Conservation (phyloP, 352 stramenopile species). For the Globisporangium okanoganense region DNA sequence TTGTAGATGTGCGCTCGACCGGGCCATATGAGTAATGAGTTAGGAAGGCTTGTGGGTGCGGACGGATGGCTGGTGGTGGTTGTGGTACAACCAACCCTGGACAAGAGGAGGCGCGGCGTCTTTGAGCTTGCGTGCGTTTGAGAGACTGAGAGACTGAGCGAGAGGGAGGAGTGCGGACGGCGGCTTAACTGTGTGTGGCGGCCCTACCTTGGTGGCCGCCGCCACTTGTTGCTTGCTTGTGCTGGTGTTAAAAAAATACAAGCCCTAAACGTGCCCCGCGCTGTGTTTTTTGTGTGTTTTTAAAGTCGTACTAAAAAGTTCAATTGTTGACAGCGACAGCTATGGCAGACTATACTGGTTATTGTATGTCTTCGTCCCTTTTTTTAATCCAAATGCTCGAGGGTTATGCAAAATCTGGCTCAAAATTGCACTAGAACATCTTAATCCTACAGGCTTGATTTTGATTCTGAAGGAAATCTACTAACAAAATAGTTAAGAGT, state of each 20-base stretch:
- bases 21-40: constrained; percentile 7
- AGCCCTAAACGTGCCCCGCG: constrained; percentile 1
- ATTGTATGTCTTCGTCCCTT: no score
- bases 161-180: no score
- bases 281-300: constrained; percentile 15
- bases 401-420: no score
- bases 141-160: background rate
- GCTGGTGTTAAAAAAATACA: constrained; percentile 14
- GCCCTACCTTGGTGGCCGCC: background rate
- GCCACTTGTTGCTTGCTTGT: no score
- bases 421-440: no score
- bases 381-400: no score
- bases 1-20: background rate
- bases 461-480: no score
- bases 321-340: no score
- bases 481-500: no score
- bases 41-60: background rate
- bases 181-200: background rate
- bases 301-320: no score
- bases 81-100: background rate
- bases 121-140: constrained; percentile 1
- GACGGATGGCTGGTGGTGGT: background rate
- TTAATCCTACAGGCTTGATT: no score
- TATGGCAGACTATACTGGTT: no score
- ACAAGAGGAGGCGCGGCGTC: background rate